Percentiles rank a stretch among this genome's conserved stretches.
phyloP scores from a whole-genome alignment of 2,329 filamentous ascomycete species.

The Remersonia thermophila region DNA sequence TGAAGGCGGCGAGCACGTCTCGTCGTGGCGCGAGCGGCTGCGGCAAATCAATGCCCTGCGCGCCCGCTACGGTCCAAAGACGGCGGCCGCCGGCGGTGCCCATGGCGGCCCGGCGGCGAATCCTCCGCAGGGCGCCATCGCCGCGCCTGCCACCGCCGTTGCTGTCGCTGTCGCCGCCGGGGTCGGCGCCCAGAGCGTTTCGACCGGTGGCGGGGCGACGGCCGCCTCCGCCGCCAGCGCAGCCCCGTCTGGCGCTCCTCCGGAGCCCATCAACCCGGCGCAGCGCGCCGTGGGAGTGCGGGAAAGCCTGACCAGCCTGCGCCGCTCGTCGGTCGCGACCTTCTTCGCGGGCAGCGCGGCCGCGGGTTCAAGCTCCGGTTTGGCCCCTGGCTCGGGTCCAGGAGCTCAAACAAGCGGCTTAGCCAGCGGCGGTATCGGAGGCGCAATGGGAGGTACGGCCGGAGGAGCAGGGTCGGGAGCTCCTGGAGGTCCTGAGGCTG shows the following conservation, averaged over 20 bases:
- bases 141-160: background rate
- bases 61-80: constrained; percentile 47
- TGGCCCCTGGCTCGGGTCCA: too few species aligned
- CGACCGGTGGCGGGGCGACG: background rate
- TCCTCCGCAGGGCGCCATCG: background rate
- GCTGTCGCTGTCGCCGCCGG: background rate
- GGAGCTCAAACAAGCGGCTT: too few species aligned
- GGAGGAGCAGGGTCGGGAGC: too few species aligned
- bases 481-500: too few species aligned
- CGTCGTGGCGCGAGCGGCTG: constrained; percentile 79
- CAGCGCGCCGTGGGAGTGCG: constrained; percentile 38
- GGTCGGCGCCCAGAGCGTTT: background rate
- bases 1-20: constrained; percentile 69
- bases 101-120: background rate
- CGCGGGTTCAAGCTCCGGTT: constrained; percentile 27
- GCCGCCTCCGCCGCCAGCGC: background rate
- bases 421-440: too few species aligned
- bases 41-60: constrained; percentile 74
- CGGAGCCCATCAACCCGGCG: constrained; percentile 11
- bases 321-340: constrained; percentile 52
- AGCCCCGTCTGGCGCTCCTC: background rate
- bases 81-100: constrained; percentile 15
- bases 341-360: constrained; percentile 45
- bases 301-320: constrained; percentile 48
- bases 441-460: too few species aligned